Evolutionary conservation across 2,329 filamentous ascomycete species (phyloP).

Genomic region (Ceratocystis cubensis): DNA sequence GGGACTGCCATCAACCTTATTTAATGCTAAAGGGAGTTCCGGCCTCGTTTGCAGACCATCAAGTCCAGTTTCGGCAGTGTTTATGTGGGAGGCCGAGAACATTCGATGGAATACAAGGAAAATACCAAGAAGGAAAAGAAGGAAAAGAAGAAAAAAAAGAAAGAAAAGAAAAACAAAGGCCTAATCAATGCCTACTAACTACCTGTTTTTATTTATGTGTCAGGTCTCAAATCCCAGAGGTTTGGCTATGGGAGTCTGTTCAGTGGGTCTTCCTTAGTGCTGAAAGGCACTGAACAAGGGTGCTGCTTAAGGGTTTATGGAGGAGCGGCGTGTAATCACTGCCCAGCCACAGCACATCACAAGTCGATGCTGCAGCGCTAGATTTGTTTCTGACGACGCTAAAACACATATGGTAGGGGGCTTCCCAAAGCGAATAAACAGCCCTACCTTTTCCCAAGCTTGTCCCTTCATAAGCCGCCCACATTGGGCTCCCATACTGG

Average conservation of each 20-base stretch:
- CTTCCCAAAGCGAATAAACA: too few species aligned
- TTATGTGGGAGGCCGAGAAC: too few species aligned
- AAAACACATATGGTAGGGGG: too few species aligned
- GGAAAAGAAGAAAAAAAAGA: neutral
- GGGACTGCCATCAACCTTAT: too few species aligned
- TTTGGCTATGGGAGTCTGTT: neutral
- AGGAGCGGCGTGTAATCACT: neutral
- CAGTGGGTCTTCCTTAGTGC: neutral
- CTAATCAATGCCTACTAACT: neutral
- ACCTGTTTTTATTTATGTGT: neutral
- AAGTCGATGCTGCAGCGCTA: neutral
- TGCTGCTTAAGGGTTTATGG: neutral
- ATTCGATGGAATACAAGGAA: too few species aligned
- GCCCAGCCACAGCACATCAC: neutral
- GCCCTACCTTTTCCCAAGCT: too few species aligned
- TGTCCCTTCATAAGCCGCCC: too few species aligned
- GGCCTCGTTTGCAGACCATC: too few species aligned
- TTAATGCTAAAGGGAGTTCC: too few species aligned
- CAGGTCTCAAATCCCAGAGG: neutral
- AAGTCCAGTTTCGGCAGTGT: too few species aligned
- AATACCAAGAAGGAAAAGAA: neutral
- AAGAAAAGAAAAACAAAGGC: neutral
- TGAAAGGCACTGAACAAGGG: neutral
- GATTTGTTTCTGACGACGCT: too few species aligned
- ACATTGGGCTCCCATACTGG: too few species aligned